phyloP scores from a whole-genome alignment of 805 yeast species.

The Myxozyma sirexii region DNA sequence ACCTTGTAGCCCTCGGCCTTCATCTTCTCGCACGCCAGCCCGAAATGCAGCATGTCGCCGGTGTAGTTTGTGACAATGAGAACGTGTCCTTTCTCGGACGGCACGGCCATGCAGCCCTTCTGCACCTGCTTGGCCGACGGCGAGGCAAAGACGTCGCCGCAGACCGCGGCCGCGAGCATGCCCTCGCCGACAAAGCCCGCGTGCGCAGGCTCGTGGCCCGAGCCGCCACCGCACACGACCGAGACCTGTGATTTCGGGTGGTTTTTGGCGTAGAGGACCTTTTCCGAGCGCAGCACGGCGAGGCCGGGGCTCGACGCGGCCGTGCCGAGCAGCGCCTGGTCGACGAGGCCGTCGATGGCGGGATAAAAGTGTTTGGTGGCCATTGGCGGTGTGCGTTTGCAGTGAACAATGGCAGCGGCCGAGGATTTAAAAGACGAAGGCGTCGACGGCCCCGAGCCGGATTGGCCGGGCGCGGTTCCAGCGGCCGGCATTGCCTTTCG shows the following conservation, averaged over 20 bases:
- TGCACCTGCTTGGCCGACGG: conserved; percentile 86
- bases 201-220: conserved; percentile 95
- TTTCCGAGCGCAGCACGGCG: conserved; percentile 56
- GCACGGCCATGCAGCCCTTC: conserved; percentile 54
- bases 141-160: conserved; percentile 88
- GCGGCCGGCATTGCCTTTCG: background rate
- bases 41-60: conserved; percentile 92
- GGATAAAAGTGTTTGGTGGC: conserved; percentile 51
- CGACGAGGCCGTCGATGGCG: conserved; percentile 44
- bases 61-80: conserved; percentile 89
- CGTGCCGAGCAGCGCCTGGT: conserved; percentile 47
- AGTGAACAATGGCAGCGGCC: too few species aligned
- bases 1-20: conserved; percentile 75
- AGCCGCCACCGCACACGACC: conserved; percentile 87
- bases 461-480: background rate
- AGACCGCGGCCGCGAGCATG: conserved; percentile 79
- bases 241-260: conserved; percentile 49
- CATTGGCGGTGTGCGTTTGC: conserved; percentile 31
- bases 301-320: conserved; percentile 48
- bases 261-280: conserved; percentile 39
- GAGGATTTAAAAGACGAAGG: background rate
- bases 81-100: conserved; percentile 56
- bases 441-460: background rate
- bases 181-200: conserved; percentile 92
- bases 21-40: conserved; percentile 86